Percentiles rank a stretch among this genome's conserved stretches.
These are phyloP conservation scores for Hanseniaspora gamundiae DNA, from an alignment of 1,139 yeast species.

Conservation along the genomic window DNA sequence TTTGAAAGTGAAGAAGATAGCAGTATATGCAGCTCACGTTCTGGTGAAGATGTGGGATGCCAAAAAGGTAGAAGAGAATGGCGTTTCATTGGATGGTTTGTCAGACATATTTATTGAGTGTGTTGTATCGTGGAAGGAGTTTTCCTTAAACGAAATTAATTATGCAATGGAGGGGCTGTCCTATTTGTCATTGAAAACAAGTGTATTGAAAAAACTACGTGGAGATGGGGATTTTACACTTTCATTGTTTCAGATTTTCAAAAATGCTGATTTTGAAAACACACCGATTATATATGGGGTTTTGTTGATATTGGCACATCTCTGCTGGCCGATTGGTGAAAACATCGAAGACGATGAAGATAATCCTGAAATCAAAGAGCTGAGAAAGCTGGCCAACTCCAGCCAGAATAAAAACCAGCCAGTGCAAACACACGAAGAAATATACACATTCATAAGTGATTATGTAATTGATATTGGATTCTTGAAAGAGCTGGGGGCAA, in stretches of 20 bases:
- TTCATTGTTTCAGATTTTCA: conserved; percentile 10
- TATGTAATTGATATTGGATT: conserved; percentile 13
- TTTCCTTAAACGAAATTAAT: neutral
- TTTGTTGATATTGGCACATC: conserved; percentile 19
- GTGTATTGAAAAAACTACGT: conserved; percentile 17
- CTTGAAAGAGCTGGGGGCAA: neutral
- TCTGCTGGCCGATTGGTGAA: conserved; percentile 13
- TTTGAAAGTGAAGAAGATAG: conserved; percentile 11
- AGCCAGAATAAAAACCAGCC: conserved; percentile 8
- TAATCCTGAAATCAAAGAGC: conserved; percentile 11
- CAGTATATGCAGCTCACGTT: conserved; percentile 17
- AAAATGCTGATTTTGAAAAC: conserved; percentile 6
- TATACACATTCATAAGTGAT: conserved; percentile 13
- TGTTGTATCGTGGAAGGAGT: neutral
- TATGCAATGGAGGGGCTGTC: conserved; percentile 23
- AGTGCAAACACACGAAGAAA: conserved; percentile 11
- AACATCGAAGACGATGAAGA: conserved; percentile 7
- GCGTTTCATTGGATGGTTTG: conserved; percentile 14
- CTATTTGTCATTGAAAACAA: conserved; percentile 19
- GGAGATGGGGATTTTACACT: conserved; percentile 12
- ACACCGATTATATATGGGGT: conserved; percentile 16
- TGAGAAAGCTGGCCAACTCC: conserved; percentile 15
- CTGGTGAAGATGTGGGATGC: conserved; percentile 24
- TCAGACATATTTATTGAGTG: conserved; percentile 12
- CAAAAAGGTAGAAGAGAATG: conserved; percentile 14